Percentiles rank a stretch among this genome's conserved stretches.
Evolutionary conservation across 352 stramenopile species (phyloP).

Genomic region (Globisporangium cylindrosporum): DNA sequence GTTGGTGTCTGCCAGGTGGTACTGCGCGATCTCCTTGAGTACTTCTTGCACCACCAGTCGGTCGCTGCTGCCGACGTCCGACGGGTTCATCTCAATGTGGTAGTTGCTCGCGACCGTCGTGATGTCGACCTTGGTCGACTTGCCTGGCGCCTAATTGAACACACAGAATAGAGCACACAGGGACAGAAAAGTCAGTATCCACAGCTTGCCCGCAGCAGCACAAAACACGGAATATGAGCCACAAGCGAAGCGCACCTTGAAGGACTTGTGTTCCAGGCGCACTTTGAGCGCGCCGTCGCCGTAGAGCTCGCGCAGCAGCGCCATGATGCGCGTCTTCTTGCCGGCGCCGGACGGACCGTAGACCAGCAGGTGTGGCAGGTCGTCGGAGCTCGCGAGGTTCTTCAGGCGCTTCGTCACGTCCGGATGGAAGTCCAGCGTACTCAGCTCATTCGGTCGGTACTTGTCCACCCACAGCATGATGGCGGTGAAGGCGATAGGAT

Average conservation of each 20-base stretch:
- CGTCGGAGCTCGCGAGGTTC: constrained; percentile 74
- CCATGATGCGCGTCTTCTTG: constrained; percentile 98
- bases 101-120: constrained; percentile 98
- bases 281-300: constrained; percentile 92
- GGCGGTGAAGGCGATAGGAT: background rate
- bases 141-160: constrained; percentile 35
- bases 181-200: background rate
- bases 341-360: constrained; percentile 97
- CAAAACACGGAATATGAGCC: background rate
- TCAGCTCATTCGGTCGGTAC: constrained; percentile 92
- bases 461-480: constrained; percentile 99
- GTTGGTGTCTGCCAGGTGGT: constrained; percentile 76
- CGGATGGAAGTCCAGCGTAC: constrained; percentile 92
- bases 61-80: constrained; percentile 96
- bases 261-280: constrained; percentile 88
- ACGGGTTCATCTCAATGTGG: constrained; percentile 99
- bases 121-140: constrained; percentile 94
- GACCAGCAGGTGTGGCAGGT: constrained; percentile 96
- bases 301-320: constrained; percentile 95
- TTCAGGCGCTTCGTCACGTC: constrained; percentile 91
- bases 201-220: background rate
- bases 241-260: constrained; percentile 65
- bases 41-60: constrained; percentile 98
- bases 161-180: background rate
- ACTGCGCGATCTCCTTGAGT: constrained; percentile 99